Conservation (phyloP, 805 yeast species). For the Pichia occidentalis region DNA sequence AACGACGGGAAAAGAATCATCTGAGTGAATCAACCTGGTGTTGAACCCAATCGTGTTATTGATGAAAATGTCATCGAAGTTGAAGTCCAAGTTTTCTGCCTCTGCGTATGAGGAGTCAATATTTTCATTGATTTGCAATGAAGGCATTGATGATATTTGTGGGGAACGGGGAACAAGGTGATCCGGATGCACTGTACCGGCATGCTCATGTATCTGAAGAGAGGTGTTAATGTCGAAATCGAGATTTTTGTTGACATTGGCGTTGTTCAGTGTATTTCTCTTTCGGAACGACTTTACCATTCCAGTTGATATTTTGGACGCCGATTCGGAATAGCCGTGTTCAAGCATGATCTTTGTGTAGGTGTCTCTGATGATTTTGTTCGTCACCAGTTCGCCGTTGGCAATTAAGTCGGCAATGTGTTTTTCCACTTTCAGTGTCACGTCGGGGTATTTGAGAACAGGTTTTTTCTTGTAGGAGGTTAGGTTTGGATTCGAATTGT, state of each 20-base stretch:
- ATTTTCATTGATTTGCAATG: no score
- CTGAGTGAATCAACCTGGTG: slow-evolving; percentile 32
- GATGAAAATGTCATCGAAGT: slow-evolving; percentile 27
- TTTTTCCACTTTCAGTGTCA: slow-evolving; percentile 28
- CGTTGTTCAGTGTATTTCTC: slow-evolving; percentile 23
- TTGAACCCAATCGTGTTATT: slow-evolving; percentile 29
- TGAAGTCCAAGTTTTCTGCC: slow-evolving; percentile 16
- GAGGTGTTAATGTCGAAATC: background rate
- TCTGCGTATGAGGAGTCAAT: no score
- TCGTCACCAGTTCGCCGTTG: slow-evolving; percentile 21
- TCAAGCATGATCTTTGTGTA: slow-evolving; percentile 16
- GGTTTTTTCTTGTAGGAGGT: slow-evolving; percentile 28
- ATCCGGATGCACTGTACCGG: no score
- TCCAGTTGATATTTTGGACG: slow-evolving; percentile 28
- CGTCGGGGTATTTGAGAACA: slow-evolving; percentile 30
- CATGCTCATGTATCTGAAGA: background rate
- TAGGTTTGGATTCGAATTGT: slow-evolving; percentile 23
- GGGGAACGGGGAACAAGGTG: no score
- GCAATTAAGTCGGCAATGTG: slow-evolving; percentile 17
- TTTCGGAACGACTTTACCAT: slow-evolving; percentile 31
- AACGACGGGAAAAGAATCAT: slow-evolving; percentile 24
- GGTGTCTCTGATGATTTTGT: slow-evolving; percentile 21
- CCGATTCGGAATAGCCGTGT: slow-evolving; percentile 20
- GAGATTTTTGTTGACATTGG: slow-evolving; percentile 6
- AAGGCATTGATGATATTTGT: no score